Evolutionary conservation across 352 stramenopile species (phyloP).

Genomic region (Globisporangium carolinianum): DNA sequence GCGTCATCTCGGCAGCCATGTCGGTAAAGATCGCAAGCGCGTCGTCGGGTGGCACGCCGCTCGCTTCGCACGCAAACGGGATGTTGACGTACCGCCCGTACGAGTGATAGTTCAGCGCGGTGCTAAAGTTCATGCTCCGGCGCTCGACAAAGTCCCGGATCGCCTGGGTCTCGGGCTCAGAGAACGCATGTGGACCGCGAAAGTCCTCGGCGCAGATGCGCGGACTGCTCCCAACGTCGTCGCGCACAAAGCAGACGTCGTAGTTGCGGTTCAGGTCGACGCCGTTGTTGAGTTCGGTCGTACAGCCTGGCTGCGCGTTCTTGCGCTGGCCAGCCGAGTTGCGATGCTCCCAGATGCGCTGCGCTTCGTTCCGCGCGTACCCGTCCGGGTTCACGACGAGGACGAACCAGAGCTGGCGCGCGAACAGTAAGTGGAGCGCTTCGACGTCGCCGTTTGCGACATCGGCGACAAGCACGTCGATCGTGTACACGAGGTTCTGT

Average conservation of each 20-base stretch:
- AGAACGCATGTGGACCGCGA: conserved; percentile 57
- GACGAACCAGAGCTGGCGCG: conserved; percentile 80
- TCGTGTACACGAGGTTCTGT: conserved; percentile 77
- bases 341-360: conserved; percentile 41
- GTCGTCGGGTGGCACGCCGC: conserved; percentile 27
- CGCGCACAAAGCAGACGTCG: conserved; percentile 63
- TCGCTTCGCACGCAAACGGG: conserved; percentile 71
- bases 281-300: conserved; percentile 28
- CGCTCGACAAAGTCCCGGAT: conserved; percentile 63
- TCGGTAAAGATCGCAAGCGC: conserved; percentile 37
- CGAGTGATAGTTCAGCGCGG: conserved; percentile 80
- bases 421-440: conserved; percentile 42
- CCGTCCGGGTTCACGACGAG: conserved; percentile 79
- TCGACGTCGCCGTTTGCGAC: conserved; percentile 50
- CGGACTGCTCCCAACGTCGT: conserved; percentile 57
- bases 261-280: conserved; percentile 87
- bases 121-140: conserved; percentile 37
- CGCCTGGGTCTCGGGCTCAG: conserved; percentile 72
- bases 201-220: conserved; percentile 72
- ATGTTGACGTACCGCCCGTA: conserved; percentile 83
- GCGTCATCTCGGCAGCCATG: conserved; percentile 62
- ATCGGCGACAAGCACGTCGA: conserved; percentile 62
- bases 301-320: conserved; percentile 40
- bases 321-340: conserved; percentile 54
- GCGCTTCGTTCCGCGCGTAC: conserved; percentile 68